phyloP scores from a whole-genome alignment of 345 rosid species.

The Aquilaria sinensis region DNA sequence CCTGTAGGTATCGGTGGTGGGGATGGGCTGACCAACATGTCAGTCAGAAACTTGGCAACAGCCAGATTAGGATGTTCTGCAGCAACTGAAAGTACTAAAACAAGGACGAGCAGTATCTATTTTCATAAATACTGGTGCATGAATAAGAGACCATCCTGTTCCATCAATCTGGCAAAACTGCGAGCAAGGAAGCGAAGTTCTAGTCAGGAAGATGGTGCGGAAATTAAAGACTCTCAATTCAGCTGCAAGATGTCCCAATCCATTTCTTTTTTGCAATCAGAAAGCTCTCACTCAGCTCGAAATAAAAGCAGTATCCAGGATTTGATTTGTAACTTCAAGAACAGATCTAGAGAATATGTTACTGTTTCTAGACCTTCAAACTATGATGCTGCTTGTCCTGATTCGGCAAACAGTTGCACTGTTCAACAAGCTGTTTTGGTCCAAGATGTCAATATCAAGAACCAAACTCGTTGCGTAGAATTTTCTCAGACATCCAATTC shows the following conservation, averaged over 20 bases:
- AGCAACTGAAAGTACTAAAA: slow-evolving; percentile 4
- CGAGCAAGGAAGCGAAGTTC: slow-evolving; percentile 12
- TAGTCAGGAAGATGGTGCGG: slow-evolving; percentile 11
- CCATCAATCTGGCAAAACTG: slow-evolving; percentile 2
- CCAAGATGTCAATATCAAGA: not conserved
- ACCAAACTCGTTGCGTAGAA: too few relatives aligned
- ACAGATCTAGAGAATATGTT: slow-evolving; percentile 7
- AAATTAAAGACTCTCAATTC: slow-evolving; percentile 8
- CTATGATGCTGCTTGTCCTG: not conserved
- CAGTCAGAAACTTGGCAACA: too few relatives aligned
- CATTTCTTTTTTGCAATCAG: slow-evolving; percentile 4
- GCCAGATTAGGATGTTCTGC: slow-evolving; percentile 12
- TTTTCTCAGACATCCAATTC: too few relatives aligned
- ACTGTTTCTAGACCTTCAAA: slow-evolving; percentile 7
- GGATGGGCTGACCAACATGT: slow-evolving; percentile 11
- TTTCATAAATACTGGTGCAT: slow-evolving; percentile 2
- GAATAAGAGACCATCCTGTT: slow-evolving; percentile 5
- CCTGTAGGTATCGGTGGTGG: slow-evolving; percentile 13
- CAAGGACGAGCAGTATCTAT: slow-evolving; percentile 9
- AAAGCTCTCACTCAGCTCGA: not conserved
- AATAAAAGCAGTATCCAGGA: slow-evolving; percentile 1
- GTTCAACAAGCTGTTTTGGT: too few relatives aligned
- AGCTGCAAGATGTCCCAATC: slow-evolving; percentile 9
- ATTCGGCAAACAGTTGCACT: slow-evolving; percentile 4
- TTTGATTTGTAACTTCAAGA: not conserved